Percentiles rank a stretch among this genome's conserved stretches.
These are phyloP conservation scores for Xylaria sp. DNA, from an alignment of 2,329 filamentous ascomycete genomes.

Conservation along the genomic window DNA sequence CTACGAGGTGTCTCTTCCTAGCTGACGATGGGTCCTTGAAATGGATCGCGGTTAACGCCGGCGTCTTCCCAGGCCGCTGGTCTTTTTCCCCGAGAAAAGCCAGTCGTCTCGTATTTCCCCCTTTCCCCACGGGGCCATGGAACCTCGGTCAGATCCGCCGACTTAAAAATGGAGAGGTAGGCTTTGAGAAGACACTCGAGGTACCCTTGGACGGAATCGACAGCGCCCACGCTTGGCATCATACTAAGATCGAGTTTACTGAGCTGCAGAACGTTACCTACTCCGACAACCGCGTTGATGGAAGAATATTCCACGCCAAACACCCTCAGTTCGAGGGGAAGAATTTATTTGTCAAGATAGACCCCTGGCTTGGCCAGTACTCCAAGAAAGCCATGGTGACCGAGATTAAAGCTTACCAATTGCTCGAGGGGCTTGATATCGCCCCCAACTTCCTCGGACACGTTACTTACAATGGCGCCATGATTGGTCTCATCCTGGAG, in stretches of 20 bases:
- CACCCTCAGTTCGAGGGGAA: constrained; percentile 1
- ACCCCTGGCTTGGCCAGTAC: not conserved
- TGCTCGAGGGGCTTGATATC: not conserved
- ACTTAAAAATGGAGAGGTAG: constrained; percentile 7
- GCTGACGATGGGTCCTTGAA: constrained; percentile 13
- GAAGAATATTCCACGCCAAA: not conserved
- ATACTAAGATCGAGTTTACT: constrained; percentile 16
- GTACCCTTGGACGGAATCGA: not conserved
- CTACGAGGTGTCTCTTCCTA: constrained; percentile 29
- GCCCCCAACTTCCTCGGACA: constrained; percentile 27
- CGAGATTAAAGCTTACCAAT: constrained; percentile 21
- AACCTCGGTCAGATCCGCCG: constrained; percentile 24
- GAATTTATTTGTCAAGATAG: constrained; percentile 3
- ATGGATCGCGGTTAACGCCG: constrained; percentile 26
- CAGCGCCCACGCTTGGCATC: constrained; percentile 14
- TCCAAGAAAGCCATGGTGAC: not conserved
- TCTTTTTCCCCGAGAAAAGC: not conserved
- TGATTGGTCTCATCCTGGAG: constrained; percentile 17
- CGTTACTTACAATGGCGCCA: constrained; percentile 18
- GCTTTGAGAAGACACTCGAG: not conserved
- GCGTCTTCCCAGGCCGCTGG: constrained; percentile 20
- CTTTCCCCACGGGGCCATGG: constrained; percentile 21
- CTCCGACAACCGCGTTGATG: not conserved
- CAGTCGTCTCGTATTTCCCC: constrained; percentile 10
- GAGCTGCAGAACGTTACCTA: constrained; percentile 6